These are phyloP conservation scores for Cyberlindnera suaveolens DNA, from an alignment of 805 yeast species.

Conservation along the genomic window DNA sequence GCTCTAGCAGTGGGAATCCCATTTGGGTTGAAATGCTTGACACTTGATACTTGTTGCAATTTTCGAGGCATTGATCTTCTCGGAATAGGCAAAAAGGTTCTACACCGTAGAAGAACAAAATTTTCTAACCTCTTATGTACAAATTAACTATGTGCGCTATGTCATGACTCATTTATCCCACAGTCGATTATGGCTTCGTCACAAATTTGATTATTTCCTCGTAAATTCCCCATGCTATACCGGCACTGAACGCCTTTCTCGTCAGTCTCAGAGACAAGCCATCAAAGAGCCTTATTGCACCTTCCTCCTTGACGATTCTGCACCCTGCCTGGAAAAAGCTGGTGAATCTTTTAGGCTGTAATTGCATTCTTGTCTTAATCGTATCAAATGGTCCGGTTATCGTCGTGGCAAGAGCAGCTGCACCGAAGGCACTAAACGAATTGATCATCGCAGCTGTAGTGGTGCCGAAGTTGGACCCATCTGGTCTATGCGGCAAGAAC, in stretches of 20 bases:
- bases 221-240: conserved; percentile 95
- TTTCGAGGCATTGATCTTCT: too few species aligned
- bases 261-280: conserved; percentile 78
- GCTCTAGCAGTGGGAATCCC: background rate
- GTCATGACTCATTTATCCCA: background rate
- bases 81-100: too few species aligned
- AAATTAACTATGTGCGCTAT: background rate
- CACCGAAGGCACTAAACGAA: conserved; percentile 65
- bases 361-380: conserved; percentile 85
- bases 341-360: conserved; percentile 44
- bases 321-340: conserved; percentile 35
- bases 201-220: conserved; percentile 65
- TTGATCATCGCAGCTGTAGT: conserved; percentile 54
- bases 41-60: background rate
- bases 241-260: conserved; percentile 87
- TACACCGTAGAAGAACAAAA: too few species aligned
- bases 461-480: conserved; percentile 24
- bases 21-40: background rate
- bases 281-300: conserved; percentile 56
- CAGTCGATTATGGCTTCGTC: background rate
- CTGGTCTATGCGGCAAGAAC: conserved; percentile 5
- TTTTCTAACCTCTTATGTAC: too few species aligned
- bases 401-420: conserved; percentile 78
- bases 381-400: conserved; percentile 95
- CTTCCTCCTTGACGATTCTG: conserved; percentile 39